Conservation (phyloP, 2,329 filamentous ascomycete species). For the Lachnellula occidentalis region DNA sequence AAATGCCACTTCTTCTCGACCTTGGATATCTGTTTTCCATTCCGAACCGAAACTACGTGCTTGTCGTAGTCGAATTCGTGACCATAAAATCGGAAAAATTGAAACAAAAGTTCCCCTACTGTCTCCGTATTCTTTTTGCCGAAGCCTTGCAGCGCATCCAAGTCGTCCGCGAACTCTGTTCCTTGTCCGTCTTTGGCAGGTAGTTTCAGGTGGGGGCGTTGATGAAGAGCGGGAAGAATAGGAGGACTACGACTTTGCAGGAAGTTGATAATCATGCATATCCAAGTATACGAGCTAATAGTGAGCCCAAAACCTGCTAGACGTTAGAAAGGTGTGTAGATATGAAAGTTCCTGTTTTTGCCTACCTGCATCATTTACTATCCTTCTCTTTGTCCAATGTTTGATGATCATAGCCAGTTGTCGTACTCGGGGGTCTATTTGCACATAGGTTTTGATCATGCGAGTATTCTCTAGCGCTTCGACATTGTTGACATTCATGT, state of each 20-base stretch:
- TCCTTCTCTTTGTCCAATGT: conserved; percentile 88
- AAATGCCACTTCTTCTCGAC: conserved; percentile 85
- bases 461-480: conserved; percentile 91
- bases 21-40: conserved; percentile 73
- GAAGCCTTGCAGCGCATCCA: conserved; percentile 67
- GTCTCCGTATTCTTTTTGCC: conserved; percentile 77
- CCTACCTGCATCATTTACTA: conserved; percentile 94
- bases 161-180: conserved; percentile 81
- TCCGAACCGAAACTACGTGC: conserved; percentile 75
- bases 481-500: conserved; percentile 99
- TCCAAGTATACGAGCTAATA: conserved; percentile 98
- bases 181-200: conserved; percentile 58
- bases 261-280: conserved; percentile 96
- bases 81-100: conserved; percentile 93
- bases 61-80: conserved; percentile 90
- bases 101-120: conserved; percentile 80
- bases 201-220: conserved; percentile 58
- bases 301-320: conserved; percentile 78
- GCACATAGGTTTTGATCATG: conserved; percentile 96
- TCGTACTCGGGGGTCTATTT: conserved; percentile 84
- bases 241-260: conserved; percentile 81
- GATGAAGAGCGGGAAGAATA: conserved; percentile 79
- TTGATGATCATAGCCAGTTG: conserved; percentile 96
- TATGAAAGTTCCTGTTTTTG: conserved; percentile 14
- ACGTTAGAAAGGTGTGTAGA: conserved; percentile 17